Percentiles rank a stretch among this genome's conserved stretches.
Evolutionary conservation across 1,284 basidiomycete species (phyloP).

Genomic region (Cutaneotrichosporon mucoides): DNA sequence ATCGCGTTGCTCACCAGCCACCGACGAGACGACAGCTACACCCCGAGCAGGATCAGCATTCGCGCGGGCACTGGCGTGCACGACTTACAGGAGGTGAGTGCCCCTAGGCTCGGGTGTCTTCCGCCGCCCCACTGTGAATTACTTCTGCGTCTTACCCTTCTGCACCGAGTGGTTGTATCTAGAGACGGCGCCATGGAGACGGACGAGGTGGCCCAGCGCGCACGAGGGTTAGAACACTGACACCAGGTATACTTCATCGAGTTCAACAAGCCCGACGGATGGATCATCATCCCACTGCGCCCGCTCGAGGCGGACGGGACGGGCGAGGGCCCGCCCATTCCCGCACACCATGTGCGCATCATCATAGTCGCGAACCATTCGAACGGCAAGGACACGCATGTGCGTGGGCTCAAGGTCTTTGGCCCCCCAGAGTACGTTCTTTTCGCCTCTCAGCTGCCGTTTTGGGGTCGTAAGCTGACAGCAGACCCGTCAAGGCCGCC

Average conservation of each 20-base stretch:
- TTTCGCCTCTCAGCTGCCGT: too few relatives aligned
- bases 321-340: slow-evolving; percentile 62
- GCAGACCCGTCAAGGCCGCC: slow-evolving; percentile 55
- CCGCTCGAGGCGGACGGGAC: slow-evolving; percentile 73
- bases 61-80: slow-evolving; percentile 86
- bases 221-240: too few relatives aligned
- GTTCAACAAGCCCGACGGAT: slow-evolving; percentile 86
- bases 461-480: slow-evolving; percentile 34
- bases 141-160: background rate
- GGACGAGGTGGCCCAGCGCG: too few relatives aligned
- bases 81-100: slow-evolving; percentile 75
- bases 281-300: slow-evolving; percentile 86
- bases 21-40: slow-evolving; percentile 91
- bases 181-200: too few relatives aligned
- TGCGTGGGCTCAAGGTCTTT: slow-evolving; percentile 79
- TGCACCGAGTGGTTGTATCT: too few relatives aligned
- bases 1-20: slow-evolving; percentile 84
- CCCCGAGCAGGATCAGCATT: slow-evolving; percentile 83
- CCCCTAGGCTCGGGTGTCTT: background rate
- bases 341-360: slow-evolving; percentile 85
- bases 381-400: slow-evolving; percentile 98
- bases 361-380: slow-evolving; percentile 90
- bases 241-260: slow-evolving; percentile 66
- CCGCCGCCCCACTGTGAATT: too few relatives aligned
- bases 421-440: slow-evolving; percentile 73